Evolutionary conservation across 2,329 filamentous ascomycete species (phyloP).

Genomic region (Tolypocladium amazonense): DNA sequence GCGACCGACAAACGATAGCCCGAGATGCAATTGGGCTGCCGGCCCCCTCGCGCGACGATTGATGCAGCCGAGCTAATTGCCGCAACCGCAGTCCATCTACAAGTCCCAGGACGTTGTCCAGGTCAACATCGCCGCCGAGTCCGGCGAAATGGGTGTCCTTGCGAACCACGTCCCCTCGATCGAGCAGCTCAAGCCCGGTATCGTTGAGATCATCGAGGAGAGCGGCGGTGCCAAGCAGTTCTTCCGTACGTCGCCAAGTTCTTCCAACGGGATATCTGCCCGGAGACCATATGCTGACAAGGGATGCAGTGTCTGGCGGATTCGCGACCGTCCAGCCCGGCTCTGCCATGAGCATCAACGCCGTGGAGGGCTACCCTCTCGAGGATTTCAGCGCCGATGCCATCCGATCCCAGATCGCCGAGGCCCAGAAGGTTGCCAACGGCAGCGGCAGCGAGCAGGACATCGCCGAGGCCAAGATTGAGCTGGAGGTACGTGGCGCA

Average conservation of each 20-base stretch:
- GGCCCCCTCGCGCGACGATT: constrained; percentile 10
- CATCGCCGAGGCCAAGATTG: constrained; percentile 97
- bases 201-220: constrained; percentile 95
- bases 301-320: constrained; percentile 70
- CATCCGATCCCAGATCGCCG: constrained; percentile 79
- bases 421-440: constrained; percentile 89
- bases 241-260: constrained; percentile 64
- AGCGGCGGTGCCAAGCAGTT: constrained; percentile 84
- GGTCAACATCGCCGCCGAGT: constrained; percentile 97
- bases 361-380: constrained; percentile 85
- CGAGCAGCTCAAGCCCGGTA: constrained; percentile 94
- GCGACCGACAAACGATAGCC: constrained; percentile 9
- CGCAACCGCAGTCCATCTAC: constrained; percentile 55
- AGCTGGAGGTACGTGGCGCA: constrained; percentile 66
- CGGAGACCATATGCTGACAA: constrained; percentile 2
- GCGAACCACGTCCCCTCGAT: constrained; percentile 98
- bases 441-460: constrained; percentile 93
- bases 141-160: constrained; percentile 98
- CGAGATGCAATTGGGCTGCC: constrained; percentile 17
- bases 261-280: not conserved
- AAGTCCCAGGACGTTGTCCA: constrained; percentile 67
- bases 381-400: constrained; percentile 94
- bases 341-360: constrained; percentile 94
- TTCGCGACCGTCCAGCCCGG: constrained; percentile 96
- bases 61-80: constrained; percentile 33